These are phyloP conservation scores for Paracamarosporium sp. DNA, from an alignment of 2,329 filamentous ascomycete species.

Conservation along the genomic window DNA sequence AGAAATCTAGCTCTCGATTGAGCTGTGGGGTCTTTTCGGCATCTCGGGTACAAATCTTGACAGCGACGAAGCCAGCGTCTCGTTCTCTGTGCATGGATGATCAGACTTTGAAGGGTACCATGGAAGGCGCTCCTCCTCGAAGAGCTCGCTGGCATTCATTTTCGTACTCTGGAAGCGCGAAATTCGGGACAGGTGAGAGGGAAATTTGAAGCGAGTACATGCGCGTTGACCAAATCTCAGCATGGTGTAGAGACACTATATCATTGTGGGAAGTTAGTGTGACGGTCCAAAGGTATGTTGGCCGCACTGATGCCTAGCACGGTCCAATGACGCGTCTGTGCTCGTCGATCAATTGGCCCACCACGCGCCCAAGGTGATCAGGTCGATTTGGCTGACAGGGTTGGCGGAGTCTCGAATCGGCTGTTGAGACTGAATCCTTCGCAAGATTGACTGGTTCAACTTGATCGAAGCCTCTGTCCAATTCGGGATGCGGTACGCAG, in stretches of 20 bases:
- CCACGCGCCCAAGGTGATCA: constrained; percentile 12
- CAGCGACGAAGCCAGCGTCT: constrained; percentile 23
- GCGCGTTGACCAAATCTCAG: too few relatives aligned
- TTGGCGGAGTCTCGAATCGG: constrained; percentile 11
- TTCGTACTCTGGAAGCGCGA: constrained; percentile 27
- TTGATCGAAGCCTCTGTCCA: constrained; percentile 19
- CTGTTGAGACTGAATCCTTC: constrained; percentile 11
- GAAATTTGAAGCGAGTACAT: constrained; percentile 28
- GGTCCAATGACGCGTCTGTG: too few relatives aligned
- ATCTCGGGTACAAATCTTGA: constrained; percentile 30
- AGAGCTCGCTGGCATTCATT: constrained; percentile 25
- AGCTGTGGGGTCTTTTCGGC: constrained; percentile 14
- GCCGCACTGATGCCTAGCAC: too few relatives aligned
- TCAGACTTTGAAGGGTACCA: constrained; percentile 28
- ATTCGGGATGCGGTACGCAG: constrained; percentile 11
- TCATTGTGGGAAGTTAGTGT: too few relatives aligned
- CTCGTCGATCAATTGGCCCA: too few relatives aligned
- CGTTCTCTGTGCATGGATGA: constrained; percentile 22
- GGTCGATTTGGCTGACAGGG: constrained; percentile 12
- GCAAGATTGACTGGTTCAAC: constrained; percentile 20
- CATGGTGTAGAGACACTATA: too few relatives aligned
- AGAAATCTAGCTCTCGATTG: constrained; percentile 31
- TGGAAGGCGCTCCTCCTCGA: constrained; percentile 27
- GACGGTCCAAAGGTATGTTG: too few relatives aligned
- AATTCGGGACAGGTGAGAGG: constrained; percentile 23